Evolutionary conservation across 2,329 filamentous ascomycete genomes (phyloP).

Genomic region (Talaromyces sp.): DNA sequence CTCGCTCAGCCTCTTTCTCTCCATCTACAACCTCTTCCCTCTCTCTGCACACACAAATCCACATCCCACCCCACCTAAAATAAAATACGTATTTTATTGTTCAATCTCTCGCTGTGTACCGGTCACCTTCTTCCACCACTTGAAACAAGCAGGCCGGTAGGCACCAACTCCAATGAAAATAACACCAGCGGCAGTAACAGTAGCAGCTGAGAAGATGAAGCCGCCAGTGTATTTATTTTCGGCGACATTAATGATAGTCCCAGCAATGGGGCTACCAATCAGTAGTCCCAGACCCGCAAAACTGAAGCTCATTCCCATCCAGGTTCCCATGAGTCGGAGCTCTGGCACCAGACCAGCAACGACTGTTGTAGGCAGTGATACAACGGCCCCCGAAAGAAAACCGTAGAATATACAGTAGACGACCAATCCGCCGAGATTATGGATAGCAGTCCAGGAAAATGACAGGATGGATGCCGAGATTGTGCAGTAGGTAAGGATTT

Average conservation of each 20-base stretch:
- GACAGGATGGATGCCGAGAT: constrained; percentile 36
- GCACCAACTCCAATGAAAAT: neutral
- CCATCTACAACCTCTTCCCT: neutral
- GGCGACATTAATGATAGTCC: neutral
- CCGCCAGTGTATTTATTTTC: neutral
- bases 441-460: constrained; percentile 40
- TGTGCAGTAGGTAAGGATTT: constrained; percentile 44
- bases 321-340: constrained; percentile 32
- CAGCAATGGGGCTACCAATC: constrained; percentile 20
- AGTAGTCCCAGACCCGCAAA: constrained; percentile 22
- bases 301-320: constrained; percentile 40
- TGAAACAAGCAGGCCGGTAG: neutral
- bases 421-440: constrained; percentile 40
- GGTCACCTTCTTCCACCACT: neutral
- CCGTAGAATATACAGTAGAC: constrained; percentile 44
- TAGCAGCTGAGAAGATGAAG: neutral
- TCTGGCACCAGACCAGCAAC: constrained; percentile 32
- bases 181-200: neutral
- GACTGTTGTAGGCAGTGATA: constrained; percentile 30
- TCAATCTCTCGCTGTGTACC: neutral
- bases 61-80: no score
- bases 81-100: neutral
- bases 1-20: no score
- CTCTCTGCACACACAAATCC: no score
- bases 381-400: constrained; percentile 38